Evolutionary conservation across 768 basidiomycete genomes (phyloP).

Genomic region (Lentinus brumalis): DNA sequence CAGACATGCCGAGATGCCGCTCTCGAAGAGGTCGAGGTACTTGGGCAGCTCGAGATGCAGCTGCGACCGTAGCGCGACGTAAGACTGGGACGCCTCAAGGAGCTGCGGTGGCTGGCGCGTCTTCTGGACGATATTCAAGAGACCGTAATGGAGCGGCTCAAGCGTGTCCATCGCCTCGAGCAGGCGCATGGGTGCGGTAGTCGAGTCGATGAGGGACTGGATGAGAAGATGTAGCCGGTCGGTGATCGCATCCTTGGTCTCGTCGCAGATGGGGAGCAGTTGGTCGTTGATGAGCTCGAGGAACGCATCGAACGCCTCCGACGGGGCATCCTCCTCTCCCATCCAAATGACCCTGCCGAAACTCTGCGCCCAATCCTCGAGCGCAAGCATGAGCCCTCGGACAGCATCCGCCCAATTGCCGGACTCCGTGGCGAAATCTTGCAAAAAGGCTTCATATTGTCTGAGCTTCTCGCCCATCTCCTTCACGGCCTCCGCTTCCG

Average conservation of each 20-base stretch:
- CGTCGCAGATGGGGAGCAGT: constrained; percentile 45
- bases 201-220: constrained; percentile 56
- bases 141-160: constrained; percentile 69
- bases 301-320: constrained; percentile 69
- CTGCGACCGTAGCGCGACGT: constrained; percentile 74
- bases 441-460: constrained; percentile 56
- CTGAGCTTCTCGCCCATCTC: constrained; percentile 58
- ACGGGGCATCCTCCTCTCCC: constrained; percentile 23
- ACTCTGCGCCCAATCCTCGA: constrained; percentile 62
- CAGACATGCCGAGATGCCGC: constrained; percentile 58
- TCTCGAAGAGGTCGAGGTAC: constrained; percentile 59
- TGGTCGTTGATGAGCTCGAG: constrained; percentile 16
- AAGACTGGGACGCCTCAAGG: constrained; percentile 73
- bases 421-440: constrained; percentile 61
- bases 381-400: constrained; percentile 47
- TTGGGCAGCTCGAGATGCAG: constrained; percentile 70
- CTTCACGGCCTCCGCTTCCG: constrained; percentile 54
- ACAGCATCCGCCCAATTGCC: constrained; percentile 63
- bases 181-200: constrained; percentile 63
- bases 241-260: constrained; percentile 44
- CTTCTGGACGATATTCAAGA: constrained; percentile 67
- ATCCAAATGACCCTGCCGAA: constrained; percentile 64
- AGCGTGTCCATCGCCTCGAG: constrained; percentile 71
- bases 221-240: constrained; percentile 59
- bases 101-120: constrained; percentile 69